Conservation (phyloP, 1,284 basidiomycete genomes). For the Anthracocystis panici-leucophaei region DNA sequence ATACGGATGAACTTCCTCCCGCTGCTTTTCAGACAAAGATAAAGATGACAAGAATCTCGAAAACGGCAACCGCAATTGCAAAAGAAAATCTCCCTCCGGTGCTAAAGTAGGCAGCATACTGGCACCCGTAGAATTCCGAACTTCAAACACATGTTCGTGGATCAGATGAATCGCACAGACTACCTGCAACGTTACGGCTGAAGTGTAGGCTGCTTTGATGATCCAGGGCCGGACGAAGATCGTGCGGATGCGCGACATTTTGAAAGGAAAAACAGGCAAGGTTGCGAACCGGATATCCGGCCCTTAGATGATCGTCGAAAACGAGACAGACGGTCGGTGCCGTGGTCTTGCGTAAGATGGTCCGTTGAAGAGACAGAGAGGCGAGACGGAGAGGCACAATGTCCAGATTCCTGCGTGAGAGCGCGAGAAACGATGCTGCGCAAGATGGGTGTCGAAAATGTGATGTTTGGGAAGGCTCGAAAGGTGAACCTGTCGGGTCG, state of each 20-base stretch:
- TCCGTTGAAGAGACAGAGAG: too few relatives aligned
- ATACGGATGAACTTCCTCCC: constrained; percentile 10
- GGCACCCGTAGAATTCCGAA: constrained; percentile 57
- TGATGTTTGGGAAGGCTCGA: too few relatives aligned
- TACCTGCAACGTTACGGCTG: constrained; percentile 38
- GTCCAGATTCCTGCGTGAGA: too few relatives aligned
- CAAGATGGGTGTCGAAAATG: too few relatives aligned
- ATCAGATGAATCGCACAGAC: constrained; percentile 52
- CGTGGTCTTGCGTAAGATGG: too few relatives aligned
- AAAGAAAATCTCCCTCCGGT: constrained; percentile 53
- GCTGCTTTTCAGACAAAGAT: background rate
- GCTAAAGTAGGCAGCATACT: constrained; percentile 67
- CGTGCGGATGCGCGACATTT: constrained; percentile 7
- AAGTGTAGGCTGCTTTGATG: constrained; percentile 21
- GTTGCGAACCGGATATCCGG: too few relatives aligned
- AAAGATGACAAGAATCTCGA: constrained; percentile 12
- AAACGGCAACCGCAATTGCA: constrained; percentile 58
- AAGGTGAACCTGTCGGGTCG: too few relatives aligned
- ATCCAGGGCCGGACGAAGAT: constrained; percentile 17
- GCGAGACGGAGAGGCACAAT: too few relatives aligned
- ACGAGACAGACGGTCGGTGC: too few relatives aligned
- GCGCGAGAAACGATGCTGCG: too few relatives aligned
- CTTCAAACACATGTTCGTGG: constrained; percentile 56
- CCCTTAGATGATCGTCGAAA: too few relatives aligned
- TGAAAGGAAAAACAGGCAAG: background rate